phyloP scores from a whole-genome alignment of 1,284 basidiomycete genomes.

The Mycena citricolor region DNA sequence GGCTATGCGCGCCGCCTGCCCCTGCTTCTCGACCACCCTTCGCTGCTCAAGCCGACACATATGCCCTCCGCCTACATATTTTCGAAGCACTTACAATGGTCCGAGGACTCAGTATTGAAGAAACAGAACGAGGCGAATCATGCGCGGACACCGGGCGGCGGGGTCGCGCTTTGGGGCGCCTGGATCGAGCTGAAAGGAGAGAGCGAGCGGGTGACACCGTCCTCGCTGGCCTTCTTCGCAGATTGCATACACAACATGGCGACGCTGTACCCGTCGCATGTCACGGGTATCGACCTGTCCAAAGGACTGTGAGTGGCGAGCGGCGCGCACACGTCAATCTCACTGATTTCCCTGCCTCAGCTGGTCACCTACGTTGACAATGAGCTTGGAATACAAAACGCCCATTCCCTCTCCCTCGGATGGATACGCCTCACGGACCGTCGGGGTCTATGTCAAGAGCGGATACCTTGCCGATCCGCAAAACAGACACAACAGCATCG shows the following conservation, averaged over 20 bases:
- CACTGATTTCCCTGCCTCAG: constrained; percentile 31
- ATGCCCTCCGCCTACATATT: constrained; percentile 22
- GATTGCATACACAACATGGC: constrained; percentile 49
- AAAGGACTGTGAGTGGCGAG: constrained; percentile 7
- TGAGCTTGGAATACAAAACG: constrained; percentile 59
- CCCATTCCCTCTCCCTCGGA: constrained; percentile 44
- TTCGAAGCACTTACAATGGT: constrained; percentile 32
- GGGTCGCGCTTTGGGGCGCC: constrained; percentile 53
- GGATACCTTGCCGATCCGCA: constrained; percentile 43
- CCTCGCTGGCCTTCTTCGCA: constrained; percentile 52
- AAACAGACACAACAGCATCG: constrained; percentile 52
- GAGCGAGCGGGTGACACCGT: constrained; percentile 43
- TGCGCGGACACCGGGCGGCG: constrained; percentile 41
- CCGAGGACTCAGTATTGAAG: constrained; percentile 41
- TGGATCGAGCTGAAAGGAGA: constrained; percentile 51
- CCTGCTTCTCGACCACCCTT: constrained; percentile 50
- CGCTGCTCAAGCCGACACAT: constrained; percentile 25
- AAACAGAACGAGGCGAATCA: constrained; percentile 36
- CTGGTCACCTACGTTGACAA: constrained; percentile 60
- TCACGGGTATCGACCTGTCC: constrained; percentile 24
- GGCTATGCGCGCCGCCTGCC: constrained; percentile 57
- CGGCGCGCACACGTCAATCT: neutral
- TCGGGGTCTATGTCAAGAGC: constrained; percentile 51
- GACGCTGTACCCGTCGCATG: constrained; percentile 40
- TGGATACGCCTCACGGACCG: constrained; percentile 43